Evolutionary conservation across 306 rosid genomes (phyloP).

Genomic region (Glycyrrhiza uralensis): DNA sequence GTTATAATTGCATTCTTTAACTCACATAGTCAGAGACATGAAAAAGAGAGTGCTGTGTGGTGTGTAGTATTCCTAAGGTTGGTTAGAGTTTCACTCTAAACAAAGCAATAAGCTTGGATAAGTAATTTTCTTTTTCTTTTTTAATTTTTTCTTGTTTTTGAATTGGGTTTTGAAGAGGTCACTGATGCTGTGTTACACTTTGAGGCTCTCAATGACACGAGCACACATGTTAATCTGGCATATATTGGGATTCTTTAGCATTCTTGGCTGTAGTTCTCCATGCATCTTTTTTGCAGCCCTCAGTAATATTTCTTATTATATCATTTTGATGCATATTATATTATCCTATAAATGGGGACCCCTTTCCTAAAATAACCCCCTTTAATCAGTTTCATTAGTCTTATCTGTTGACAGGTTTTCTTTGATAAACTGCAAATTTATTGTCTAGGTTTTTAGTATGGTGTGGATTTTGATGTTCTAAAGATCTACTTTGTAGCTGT

Average conservation of each 20-base stretch:
- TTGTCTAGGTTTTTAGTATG: constrained; percentile 16
- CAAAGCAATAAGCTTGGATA: constrained; percentile 16
- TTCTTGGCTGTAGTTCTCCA: not conserved
- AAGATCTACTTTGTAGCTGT: not conserved
- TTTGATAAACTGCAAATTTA: constrained; percentile 20
- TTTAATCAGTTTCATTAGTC: not conserved
- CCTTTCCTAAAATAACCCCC: not conserved
- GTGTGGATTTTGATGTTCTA: constrained; percentile 12
- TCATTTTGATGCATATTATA: constrained; percentile 4
- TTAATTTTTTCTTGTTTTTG: not conserved
- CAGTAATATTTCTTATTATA: not conserved
- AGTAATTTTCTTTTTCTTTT: not conserved
- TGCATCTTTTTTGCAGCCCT: constrained; percentile 8
- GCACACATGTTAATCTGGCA: not conserved
- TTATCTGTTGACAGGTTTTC: constrained; percentile 6
- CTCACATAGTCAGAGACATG: not conserved
- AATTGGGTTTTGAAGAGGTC: not conserved
- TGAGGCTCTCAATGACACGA: not conserved
- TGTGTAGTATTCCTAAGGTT: not conserved
- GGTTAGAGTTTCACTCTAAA: constrained; percentile 18
- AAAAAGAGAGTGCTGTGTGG: not conserved
- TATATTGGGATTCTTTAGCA: not conserved
- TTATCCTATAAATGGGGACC: not conserved
- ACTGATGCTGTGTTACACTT: not conserved
- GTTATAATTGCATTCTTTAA: not conserved